Conservation (phyloP, 805 yeast species). For the Yamadazyma sp. region DNA sequence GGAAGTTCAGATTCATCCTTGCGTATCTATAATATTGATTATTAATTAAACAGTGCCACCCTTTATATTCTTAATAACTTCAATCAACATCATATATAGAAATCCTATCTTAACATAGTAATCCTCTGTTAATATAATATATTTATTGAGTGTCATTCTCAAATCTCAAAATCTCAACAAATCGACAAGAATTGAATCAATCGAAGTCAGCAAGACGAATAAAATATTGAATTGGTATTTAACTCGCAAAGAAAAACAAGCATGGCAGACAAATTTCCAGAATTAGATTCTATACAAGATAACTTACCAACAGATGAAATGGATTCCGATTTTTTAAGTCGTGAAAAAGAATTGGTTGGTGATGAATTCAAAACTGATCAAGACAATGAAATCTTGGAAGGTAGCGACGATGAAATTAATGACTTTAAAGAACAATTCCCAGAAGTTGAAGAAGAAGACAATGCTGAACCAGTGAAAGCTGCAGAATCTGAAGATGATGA, state of each 20-base stretch:
- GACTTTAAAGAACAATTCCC: constrained; percentile 68
- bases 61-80: too few relatives aligned
- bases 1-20: constrained; percentile 68
- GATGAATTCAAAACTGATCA: constrained; percentile 68
- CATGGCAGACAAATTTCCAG: constrained; percentile 80
- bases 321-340: constrained; percentile 57
- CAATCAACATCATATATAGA: too few relatives aligned
- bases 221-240: too few relatives aligned
- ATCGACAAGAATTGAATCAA: too few relatives aligned
- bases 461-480: constrained; percentile 15
- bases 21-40: constrained; percentile 32
- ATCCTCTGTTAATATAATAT: too few relatives aligned
- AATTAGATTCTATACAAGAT: constrained; percentile 45
- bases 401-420: constrained; percentile 43
- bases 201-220: too few relatives aligned
- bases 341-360: constrained; percentile 68
- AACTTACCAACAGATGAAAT: constrained; percentile 29
- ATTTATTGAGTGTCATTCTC: too few relatives aligned
- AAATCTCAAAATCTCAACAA: too few relatives aligned
- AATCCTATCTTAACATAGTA: too few relatives aligned
- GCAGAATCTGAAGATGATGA: constrained; percentile 29
- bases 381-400: constrained; percentile 48
- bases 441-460: constrained; percentile 47
- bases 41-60: background rate
- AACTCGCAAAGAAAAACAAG: constrained; percentile 1